These are phyloP conservation scores for Butyriboletus loyo DNA, from an alignment of 768 basidiomycete genomes.

Conservation along the genomic window DNA sequence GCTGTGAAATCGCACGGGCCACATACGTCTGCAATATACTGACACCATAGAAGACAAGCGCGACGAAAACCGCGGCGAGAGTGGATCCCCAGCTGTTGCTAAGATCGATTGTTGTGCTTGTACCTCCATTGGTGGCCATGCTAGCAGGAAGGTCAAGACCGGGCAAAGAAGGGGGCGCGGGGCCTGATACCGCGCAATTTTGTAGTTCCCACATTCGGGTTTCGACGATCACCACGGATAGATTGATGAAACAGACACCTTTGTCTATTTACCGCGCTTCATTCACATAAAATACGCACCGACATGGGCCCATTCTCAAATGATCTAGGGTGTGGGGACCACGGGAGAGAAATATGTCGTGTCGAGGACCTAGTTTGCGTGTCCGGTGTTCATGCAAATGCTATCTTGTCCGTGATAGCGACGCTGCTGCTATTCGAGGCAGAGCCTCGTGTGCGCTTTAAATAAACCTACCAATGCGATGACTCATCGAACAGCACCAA, in stretches of 20 bases:
- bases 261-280: neutral
- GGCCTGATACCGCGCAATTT: too few relatives aligned
- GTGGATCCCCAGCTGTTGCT: conserved; percentile 23
- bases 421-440: too few relatives aligned
- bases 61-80: conserved; percentile 18
- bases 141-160: neutral
- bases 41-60: conserved; percentile 23
- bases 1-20: neutral
- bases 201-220: conserved; percentile 5
- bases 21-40: conserved; percentile 26
- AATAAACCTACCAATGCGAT: too few relatives aligned
- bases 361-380: too few relatives aligned
- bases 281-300: neutral
- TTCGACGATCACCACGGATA: conserved; percentile 12
- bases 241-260: too few relatives aligned
- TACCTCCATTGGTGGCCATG: conserved; percentile 11
- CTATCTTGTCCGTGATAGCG: too few relatives aligned
- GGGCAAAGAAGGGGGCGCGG: neutral
- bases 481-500: too few relatives aligned
- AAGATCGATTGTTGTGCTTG: conserved; percentile 4
- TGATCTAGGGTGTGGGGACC: too few relatives aligned
- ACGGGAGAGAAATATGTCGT: neutral
- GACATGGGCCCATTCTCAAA: neutral
- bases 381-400: too few relatives aligned
- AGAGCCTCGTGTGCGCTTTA: neutral